Evolutionary conservation across 2,329 filamentous ascomycete genomes (phyloP).

Genomic region (Aspergillaceae sp.): DNA sequence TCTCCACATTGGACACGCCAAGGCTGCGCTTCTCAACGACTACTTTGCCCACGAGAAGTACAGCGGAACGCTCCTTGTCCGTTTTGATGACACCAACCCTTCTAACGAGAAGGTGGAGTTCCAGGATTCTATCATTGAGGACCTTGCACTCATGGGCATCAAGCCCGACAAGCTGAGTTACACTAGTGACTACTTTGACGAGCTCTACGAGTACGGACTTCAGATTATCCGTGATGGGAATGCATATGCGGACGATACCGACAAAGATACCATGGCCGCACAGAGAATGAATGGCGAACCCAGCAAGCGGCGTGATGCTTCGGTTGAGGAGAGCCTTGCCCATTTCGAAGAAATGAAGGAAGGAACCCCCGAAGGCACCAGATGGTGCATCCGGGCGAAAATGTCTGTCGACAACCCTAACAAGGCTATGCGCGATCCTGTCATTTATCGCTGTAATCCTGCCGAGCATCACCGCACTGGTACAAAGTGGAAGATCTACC

Average conservation of each 20-base stretch:
- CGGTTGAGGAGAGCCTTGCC: conserved; percentile 72
- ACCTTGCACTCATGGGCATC: conserved; percentile 84
- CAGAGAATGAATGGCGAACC: conserved; percentile 78
- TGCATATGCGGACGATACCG: conserved; percentile 91
- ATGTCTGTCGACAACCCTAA: conserved; percentile 87
- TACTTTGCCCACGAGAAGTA: conserved; percentile 95
- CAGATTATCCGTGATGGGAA: conserved; percentile 77
- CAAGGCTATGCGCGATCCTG: conserved; percentile 90
- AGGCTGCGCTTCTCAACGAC: conserved; percentile 86
- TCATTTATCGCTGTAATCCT: conserved; percentile 91
- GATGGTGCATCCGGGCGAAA: conserved; percentile 91
- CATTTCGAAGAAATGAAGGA: conserved; percentile 92
- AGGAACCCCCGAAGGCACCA: conserved; percentile 66
- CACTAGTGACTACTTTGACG: conserved; percentile 92
- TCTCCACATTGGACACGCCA: conserved; percentile 91
- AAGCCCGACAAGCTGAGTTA: conserved; percentile 78
- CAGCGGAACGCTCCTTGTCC: conserved; percentile 79
- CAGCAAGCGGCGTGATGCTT: conserved; percentile 69
- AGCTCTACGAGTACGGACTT: conserved; percentile 78
- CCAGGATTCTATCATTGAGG: conserved; percentile 86
- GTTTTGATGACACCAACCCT: conserved; percentile 96
- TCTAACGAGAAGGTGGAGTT: conserved; percentile 96
- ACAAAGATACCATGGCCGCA: conserved; percentile 76
- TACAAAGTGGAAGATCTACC: conserved; percentile 58
- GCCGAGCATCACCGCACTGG: conserved; percentile 55